Conservation (phyloP, 768 basidiomycete genomes). For the Amanita subjunquillea region DNA sequence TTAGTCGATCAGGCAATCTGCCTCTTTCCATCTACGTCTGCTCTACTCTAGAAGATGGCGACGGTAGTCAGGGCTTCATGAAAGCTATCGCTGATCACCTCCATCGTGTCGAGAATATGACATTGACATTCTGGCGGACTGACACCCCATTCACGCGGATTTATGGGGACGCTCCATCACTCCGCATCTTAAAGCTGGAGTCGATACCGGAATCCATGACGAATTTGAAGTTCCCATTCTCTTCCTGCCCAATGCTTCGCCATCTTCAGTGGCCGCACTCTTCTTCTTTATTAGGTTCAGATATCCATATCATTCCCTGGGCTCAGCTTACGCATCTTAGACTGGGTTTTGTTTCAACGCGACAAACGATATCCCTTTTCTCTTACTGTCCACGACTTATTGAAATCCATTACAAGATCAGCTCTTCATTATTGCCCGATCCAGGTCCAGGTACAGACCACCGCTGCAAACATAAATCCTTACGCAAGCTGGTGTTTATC, state of each 20-base stretch:
- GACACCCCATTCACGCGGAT: background rate
- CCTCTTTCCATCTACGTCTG: background rate
- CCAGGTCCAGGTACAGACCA: too few species aligned
- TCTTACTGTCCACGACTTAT: background rate
- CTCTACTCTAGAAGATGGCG: background rate
- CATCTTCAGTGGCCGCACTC: background rate
- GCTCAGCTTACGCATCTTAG: background rate
- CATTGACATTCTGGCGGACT: background rate
- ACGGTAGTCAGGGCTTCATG: background rate
- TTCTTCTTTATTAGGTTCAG: background rate
- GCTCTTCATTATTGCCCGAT: background rate
- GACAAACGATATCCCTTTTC: background rate
- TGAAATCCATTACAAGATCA: background rate
- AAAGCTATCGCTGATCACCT: background rate
- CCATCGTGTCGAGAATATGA: background rate
- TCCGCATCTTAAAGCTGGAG: background rate
- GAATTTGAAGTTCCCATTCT: background rate
- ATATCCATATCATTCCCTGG: background rate
- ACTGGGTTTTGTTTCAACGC: background rate
- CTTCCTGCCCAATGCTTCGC: background rate
- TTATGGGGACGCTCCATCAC: background rate
- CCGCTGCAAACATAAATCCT: background rate
- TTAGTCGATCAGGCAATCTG: background rate
- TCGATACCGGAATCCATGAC: background rate
- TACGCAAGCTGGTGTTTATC: background rate